Conservation (phyloP, 768 basidiomycete genomes). For the Megacollybia marginata region DNA sequence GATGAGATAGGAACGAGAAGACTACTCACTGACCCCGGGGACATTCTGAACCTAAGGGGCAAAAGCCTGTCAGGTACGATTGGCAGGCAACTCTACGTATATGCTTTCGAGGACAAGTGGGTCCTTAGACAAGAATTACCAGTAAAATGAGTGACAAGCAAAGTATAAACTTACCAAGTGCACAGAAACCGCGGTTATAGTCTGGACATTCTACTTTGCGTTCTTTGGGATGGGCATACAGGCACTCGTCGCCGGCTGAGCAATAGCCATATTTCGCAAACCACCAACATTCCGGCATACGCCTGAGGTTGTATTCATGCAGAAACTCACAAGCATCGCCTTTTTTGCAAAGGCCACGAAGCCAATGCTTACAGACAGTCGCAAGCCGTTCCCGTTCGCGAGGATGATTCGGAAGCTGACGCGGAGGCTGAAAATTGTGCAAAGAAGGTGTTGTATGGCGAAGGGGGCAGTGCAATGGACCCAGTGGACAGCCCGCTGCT, state of each 20-base stretch:
- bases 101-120: slow-evolving; percentile 86
- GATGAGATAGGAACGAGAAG: slow-evolving; percentile 1
- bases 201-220: slow-evolving; percentile 90
- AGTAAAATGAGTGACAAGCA: slow-evolving; percentile 3
- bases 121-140: slow-evolving; percentile 43
- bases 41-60: slow-evolving; percentile 85
- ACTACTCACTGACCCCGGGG: slow-evolving; percentile 77
- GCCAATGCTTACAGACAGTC: slow-evolving; percentile 98
- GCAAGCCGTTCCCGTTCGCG: slow-evolving; percentile 76
- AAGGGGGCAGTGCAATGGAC: slow-evolving; percentile 85
- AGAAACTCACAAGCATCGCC: slow-evolving; percentile 97
- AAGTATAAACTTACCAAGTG: slow-evolving; percentile 56
- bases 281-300: slow-evolving; percentile 99
- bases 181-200: slow-evolving; percentile 94
- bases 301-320: slow-evolving; percentile 95
- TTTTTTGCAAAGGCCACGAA: slow-evolving; percentile 96
- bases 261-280: slow-evolving; percentile 97
- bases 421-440: slow-evolving; percentile 85
- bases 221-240: slow-evolving; percentile 94
- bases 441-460: slow-evolving; percentile 86
- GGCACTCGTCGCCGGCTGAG: slow-evolving; percentile 92
- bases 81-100: slow-evolving; percentile 88
- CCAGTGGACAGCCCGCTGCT: slow-evolving; percentile 81
- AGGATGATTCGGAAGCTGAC: slow-evolving; percentile 74
- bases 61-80: slow-evolving; percentile 87